A percentile compares a stretch with the other conserved stretches of the same genome.
These are phyloP conservation scores for Colletotrichum euphorbiae DNA, from an alignment of 2,329 filamentous ascomycete genomes.

Conservation along the genomic window DNA sequence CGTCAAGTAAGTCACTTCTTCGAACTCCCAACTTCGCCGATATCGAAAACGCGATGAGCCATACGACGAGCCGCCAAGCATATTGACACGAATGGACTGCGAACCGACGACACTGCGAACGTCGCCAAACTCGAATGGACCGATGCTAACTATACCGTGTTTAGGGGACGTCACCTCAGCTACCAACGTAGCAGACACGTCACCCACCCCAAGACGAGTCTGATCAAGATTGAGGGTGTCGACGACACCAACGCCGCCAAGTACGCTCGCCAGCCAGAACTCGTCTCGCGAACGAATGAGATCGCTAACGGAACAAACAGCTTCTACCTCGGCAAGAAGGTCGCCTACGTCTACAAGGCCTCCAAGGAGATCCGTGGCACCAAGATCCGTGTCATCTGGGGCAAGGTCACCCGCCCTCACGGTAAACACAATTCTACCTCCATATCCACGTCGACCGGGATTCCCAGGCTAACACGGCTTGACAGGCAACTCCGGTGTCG, in stretches of 20 bases:
- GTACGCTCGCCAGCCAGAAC: constrained; percentile 62
- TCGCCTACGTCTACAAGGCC: constrained; percentile 98
- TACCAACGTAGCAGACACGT: constrained; percentile 96
- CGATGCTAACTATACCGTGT: constrained; percentile 25
- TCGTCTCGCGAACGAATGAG: background rate
- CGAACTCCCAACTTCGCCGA: constrained; percentile 27
- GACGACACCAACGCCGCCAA: constrained; percentile 89
- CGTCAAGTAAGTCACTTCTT: constrained; percentile 79
- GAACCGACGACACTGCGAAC: constrained; percentile 12
- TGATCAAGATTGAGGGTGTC: constrained; percentile 99
- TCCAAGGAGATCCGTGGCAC: constrained; percentile 95
- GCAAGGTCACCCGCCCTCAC: constrained; percentile 96
- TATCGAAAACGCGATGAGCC: constrained; percentile 18
- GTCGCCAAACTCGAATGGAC: background rate
- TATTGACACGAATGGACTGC: constrained; percentile 1
- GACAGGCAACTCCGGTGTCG: constrained; percentile 94
- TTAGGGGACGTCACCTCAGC: constrained; percentile 95
- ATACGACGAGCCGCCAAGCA: constrained; percentile 15
- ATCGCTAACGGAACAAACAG: constrained; percentile 51
- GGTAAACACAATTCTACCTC: constrained; percentile 66
- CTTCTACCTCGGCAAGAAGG: constrained; percentile 99
- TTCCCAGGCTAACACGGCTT: constrained; percentile 7
- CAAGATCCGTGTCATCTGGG: constrained; percentile 99
- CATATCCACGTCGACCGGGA: constrained; percentile 4
- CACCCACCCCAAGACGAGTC: constrained; percentile 88